These are phyloP conservation scores for Penicillium cataractarum DNA, from an alignment of 495 filamentous ascomycete species.

Conservation along the genomic window DNA sequence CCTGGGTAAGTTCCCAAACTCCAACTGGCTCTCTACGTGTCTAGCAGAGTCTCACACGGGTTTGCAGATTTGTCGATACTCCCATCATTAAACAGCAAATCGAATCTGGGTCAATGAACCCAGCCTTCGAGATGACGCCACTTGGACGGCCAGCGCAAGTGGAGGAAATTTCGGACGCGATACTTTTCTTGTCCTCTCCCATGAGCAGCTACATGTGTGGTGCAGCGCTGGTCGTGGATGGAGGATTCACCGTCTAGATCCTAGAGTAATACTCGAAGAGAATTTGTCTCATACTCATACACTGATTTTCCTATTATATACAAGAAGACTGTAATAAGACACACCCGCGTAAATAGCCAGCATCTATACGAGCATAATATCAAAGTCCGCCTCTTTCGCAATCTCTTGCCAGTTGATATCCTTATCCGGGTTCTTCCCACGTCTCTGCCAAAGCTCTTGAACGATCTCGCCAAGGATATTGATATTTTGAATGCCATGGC, in stretches of 20 bases:
- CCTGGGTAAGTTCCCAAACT: constrained; percentile 43
- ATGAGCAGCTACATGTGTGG: constrained; percentile 49
- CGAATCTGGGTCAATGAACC: constrained; percentile 26
- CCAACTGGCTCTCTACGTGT: neutral
- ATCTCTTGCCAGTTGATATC: constrained; percentile 36
- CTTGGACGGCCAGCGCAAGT: constrained; percentile 23
- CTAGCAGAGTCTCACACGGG: neutral
- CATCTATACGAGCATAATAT: constrained; percentile 33
- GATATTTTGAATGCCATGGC: constrained; percentile 30
- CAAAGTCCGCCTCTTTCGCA: constrained; percentile 30
- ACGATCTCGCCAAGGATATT: constrained; percentile 28
- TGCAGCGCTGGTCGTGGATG: constrained; percentile 27
- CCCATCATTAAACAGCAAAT: constrained; percentile 37
- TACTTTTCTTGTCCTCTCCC: constrained; percentile 61
- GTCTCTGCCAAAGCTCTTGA: constrained; percentile 27
- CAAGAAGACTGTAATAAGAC: neutral
- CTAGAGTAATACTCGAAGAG: neutral
- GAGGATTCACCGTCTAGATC: constrained; percentile 25
- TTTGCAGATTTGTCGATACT: constrained; percentile 38
- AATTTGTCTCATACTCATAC: neutral
- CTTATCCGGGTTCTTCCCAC: constrained; percentile 10
- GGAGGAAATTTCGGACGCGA: constrained; percentile 72
- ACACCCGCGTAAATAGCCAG: constrained; percentile 1
- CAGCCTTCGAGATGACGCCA: constrained; percentile 25
- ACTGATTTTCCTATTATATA: neutral